Conservation (phyloP, 2,329 filamentous ascomycete genomes). For the Epichloe amarillans region DNA sequence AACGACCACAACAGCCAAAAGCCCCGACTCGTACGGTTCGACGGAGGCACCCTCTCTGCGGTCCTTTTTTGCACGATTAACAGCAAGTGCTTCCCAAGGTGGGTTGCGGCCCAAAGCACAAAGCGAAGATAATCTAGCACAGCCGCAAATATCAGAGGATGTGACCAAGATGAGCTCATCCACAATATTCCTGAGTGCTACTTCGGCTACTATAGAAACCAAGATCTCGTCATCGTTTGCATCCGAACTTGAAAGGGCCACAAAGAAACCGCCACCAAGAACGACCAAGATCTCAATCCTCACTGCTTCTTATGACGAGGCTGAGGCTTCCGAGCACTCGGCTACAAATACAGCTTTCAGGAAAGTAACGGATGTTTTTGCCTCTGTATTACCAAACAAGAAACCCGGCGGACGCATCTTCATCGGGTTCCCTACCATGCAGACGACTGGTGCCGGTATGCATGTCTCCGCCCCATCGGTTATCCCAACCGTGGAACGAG, state of each 20-base stretch:
- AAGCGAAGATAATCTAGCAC: conserved; percentile 47
- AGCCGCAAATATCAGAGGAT: conserved; percentile 55
- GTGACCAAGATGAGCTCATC: conserved; percentile 57
- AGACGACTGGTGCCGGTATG: conserved; percentile 86
- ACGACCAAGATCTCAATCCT: conserved; percentile 74
- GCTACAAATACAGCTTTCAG: conserved; percentile 30
- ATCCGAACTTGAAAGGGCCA: conserved; percentile 81
- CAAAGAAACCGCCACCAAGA: conserved; percentile 92
- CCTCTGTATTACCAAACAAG: conserved; percentile 78
- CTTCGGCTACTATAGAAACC: conserved; percentile 69
- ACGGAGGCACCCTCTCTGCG: conserved; percentile 48
- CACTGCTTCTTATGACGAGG: conserved; percentile 81
- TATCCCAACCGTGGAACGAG: conserved; percentile 92
- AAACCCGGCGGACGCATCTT: conserved; percentile 76
- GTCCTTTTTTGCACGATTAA: conserved; percentile 76
- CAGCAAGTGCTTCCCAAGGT: conserved; percentile 39
- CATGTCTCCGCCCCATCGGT: conserved; percentile 93
- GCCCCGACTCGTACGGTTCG: conserved; percentile 35
- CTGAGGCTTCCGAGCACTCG: conserved; percentile 46
- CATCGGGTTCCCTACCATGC: conserved; percentile 93
- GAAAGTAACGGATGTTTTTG: conserved; percentile 66
- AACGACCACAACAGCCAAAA: conserved; percentile 24
- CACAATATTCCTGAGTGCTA: conserved; percentile 80
- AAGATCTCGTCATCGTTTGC: conserved; percentile 61
- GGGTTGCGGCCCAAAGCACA: conserved; percentile 40